Evolutionary conservation across 495 filamentous ascomycete genomes (phyloP).

Genomic region (Talaromyces liani): DNA sequence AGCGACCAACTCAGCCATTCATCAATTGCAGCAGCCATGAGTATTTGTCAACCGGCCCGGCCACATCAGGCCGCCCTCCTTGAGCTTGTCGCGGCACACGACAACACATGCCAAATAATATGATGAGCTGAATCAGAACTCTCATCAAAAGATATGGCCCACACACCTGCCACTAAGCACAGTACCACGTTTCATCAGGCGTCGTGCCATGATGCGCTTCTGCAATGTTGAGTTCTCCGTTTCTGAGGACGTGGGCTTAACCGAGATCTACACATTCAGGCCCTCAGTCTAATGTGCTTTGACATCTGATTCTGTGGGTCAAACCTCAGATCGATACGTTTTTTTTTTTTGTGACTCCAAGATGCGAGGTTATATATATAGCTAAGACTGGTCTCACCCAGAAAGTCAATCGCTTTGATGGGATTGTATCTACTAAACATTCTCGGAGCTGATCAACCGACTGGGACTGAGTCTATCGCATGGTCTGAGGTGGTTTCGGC

Average conservation of each 20-base stretch:
- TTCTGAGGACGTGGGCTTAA: background rate
- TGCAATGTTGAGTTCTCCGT: background rate
- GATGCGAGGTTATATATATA: background rate
- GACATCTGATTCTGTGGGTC: slow-evolving; percentile 2
- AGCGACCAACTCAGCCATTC: background rate
- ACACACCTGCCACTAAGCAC: background rate
- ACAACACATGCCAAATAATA: background rate
- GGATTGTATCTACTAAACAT: background rate
- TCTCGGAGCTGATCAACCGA: background rate
- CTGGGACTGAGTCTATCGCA: background rate
- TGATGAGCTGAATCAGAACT: background rate
- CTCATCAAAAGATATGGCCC: background rate
- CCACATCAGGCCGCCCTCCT: background rate
- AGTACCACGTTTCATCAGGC: background rate
- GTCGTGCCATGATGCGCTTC: background rate
- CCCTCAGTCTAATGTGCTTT: background rate
- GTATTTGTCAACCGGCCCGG: background rate
- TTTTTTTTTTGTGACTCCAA: background rate
- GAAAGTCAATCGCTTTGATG: background rate
- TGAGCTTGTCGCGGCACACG: background rate
- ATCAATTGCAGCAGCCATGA: background rate
- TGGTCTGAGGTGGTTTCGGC: background rate
- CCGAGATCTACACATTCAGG: background rate
- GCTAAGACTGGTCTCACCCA: background rate
- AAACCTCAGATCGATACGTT: background rate